Evolutionary conservation across 2,329 filamentous ascomycete genomes (phyloP), one percentile per base, ranked within the genome.

Genomic region (Fusarium palustre): DNA sequence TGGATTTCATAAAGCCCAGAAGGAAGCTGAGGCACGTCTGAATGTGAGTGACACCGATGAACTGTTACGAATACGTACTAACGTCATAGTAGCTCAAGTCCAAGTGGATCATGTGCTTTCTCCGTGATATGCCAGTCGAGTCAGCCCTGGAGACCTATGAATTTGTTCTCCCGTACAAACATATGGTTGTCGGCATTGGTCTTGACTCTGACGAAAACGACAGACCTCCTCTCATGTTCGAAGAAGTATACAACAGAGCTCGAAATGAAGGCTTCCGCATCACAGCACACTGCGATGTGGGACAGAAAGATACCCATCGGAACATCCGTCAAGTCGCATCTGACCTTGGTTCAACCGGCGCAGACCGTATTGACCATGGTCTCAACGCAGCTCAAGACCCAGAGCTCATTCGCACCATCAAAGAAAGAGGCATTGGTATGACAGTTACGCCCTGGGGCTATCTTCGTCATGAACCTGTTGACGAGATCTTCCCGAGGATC

Each of bases 341-440:
- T 31, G 89, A 90, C 1, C 79, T 93, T 18, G 87, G 90, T 62
- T 74, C 81, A 16, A 82, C 91, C 25, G 81, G 84, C 12, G 86
- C 87, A 22, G 81, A 86, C 76, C 86, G 92, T 28, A 91, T 94
- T 68, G 91, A 94, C 75, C 91, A 94, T 74, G 91, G 91, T 1
- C 87, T 93, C 52, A 85, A 87, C 13, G 82, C 91, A 5, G 82
- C 86, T 4, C 84, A 90, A 39, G 87, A 92, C 63, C 76, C 81
- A 0, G 81, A 77, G 22, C 80, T 93, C n/a, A 79, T 92, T 74
- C 69, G 80, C 55, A 81, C 85, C 18, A 82, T 93, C 12, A 88
- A 85, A 2, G 74, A 79, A 8, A 81, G 86, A 39, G 81, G 84
- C 11, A 87, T 87, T 18, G 73, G 93, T 73, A 78, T 94, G 63